Evolutionary conservation across 345 rosid genomes (phyloP).

Genomic region (Turritis glabra): DNA sequence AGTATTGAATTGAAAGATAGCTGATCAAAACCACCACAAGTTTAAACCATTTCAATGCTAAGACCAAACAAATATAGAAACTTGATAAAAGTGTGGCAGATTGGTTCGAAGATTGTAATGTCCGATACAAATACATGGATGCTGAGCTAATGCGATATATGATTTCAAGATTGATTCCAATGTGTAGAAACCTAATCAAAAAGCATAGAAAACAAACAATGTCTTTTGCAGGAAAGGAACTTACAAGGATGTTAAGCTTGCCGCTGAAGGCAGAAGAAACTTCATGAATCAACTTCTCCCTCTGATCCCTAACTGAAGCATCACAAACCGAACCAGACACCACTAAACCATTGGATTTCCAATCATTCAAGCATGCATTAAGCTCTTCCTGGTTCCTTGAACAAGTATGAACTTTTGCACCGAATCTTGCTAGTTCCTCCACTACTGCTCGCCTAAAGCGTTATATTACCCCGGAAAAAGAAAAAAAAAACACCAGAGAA

Average conservation of each 20-base stretch:
- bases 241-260: conserved; percentile 71
- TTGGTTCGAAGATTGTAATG: not conserved
- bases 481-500: conserved; percentile 5
- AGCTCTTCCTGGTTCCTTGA: conserved; percentile 74
- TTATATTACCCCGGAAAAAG: no score
- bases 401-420: conserved; percentile 75
- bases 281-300: conserved; percentile 56
- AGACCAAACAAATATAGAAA: not conserved
- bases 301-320: conserved; percentile 50
- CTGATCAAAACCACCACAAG: conserved; percentile 10
- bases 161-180: not conserved
- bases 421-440: conserved; percentile 72
- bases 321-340: conserved; percentile 85
- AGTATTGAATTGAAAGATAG: not conserved
- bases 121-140: conserved; percentile 40
- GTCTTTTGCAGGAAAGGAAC: conserved; percentile 3
- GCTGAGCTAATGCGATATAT: conserved; percentile 37
- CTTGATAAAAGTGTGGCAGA: not conserved
- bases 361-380: conserved; percentile 52
- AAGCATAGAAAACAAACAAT: not conserved
- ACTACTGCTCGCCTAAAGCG: conserved; percentile 59
- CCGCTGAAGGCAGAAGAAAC: conserved; percentile 53
- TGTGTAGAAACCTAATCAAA: not conserved
- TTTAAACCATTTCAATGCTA: conserved; percentile 2
- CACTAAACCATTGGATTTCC: conserved; percentile 54